Evolutionary conservation across 1,284 basidiomycete species (phyloP).

Genomic region (Cutaneotrichosporon daszewskae): DNA sequence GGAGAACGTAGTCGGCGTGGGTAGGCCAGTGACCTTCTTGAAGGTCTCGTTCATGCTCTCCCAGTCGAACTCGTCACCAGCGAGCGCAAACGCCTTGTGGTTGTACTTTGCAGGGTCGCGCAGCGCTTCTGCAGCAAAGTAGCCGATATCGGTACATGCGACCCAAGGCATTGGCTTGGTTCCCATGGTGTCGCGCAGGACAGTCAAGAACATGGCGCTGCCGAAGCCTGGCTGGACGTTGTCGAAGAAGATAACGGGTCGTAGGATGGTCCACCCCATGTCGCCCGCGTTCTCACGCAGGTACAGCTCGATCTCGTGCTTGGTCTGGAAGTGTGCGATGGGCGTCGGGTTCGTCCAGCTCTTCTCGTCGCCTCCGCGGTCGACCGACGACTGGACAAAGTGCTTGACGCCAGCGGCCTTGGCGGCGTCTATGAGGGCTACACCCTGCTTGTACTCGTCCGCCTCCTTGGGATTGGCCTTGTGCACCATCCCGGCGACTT

Average conservation of each 20-base stretch:
- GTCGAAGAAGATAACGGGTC: slow-evolving; percentile 16
- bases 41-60: slow-evolving; percentile 17
- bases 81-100: slow-evolving; percentile 18
- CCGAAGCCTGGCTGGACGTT: slow-evolving; percentile 15
- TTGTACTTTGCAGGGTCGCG: slow-evolving; percentile 4
- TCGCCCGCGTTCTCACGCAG: slow-evolving; percentile 4
- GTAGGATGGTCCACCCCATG: slow-evolving; percentile 13
- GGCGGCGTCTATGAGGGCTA: slow-evolving; percentile 46
- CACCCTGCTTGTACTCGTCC: slow-evolving; percentile 10
- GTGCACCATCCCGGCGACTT: slow-evolving; percentile 1
- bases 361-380: slow-evolving; percentile 25
- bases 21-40: slow-evolving; percentile 11
- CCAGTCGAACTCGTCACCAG: slow-evolving; percentile 22
- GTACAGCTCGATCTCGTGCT: slow-evolving; percentile 14
- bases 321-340: slow-evolving; percentile 18
- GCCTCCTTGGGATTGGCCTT: slow-evolving; percentile 1
- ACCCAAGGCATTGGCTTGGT: slow-evolving; percentile 23
- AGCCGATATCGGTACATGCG: slow-evolving; percentile 21
- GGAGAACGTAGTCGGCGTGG: slow-evolving; percentile 17
- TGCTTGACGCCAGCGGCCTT: slow-evolving; percentile 44
- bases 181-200: slow-evolving; percentile 15
- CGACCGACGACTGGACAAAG: slow-evolving; percentile 45
- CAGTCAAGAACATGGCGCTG: slow-evolving; percentile 18
- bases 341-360: slow-evolving; percentile 11
- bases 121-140: slow-evolving; percentile 21